Evolutionary conservation across 1,284 basidiomycete genomes (phyloP).

Genomic region (Irpex sp.): DNA sequence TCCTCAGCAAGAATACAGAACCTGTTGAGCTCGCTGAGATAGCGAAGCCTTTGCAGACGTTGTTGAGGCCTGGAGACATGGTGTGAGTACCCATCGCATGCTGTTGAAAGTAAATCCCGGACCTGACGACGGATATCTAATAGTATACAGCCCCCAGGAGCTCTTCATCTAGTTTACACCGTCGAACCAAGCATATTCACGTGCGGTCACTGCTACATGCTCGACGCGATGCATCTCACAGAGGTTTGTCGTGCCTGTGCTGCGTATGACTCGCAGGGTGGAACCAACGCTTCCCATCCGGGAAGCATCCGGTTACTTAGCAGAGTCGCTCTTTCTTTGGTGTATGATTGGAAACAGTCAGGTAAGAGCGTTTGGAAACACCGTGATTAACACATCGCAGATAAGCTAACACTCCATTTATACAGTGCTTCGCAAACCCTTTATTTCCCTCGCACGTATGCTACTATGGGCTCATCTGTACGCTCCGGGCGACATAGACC

Average conservation of each 20-base stretch:
- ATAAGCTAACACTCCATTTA: too few species aligned
- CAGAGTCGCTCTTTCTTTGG: neutral
- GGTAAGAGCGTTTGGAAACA: neutral
- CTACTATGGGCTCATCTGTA: neutral
- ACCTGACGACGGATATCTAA: too few species aligned
- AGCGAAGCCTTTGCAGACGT: neutral
- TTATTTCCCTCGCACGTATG: neutral
- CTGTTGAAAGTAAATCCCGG: too few species aligned
- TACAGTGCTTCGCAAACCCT: neutral
- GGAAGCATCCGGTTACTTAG: neutral
- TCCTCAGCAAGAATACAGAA: too few species aligned
- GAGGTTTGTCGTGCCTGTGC: neutral
- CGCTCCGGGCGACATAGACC: neutral
- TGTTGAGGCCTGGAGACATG: neutral
- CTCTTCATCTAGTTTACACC: neutral
- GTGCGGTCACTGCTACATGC: neutral
- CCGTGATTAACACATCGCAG: neutral
- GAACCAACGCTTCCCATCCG: neutral
- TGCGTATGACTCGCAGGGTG: neutral
- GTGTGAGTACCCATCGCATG: neutral
- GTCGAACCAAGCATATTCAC: neutral
- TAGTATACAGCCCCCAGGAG: neutral
- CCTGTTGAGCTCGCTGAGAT: neutral
- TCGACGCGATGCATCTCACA: neutral
- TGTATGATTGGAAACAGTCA: neutral